phyloP scores from a whole-genome alignment of 192 early-diverging fungal genomes.

The Mortierella claussenii region DNA sequence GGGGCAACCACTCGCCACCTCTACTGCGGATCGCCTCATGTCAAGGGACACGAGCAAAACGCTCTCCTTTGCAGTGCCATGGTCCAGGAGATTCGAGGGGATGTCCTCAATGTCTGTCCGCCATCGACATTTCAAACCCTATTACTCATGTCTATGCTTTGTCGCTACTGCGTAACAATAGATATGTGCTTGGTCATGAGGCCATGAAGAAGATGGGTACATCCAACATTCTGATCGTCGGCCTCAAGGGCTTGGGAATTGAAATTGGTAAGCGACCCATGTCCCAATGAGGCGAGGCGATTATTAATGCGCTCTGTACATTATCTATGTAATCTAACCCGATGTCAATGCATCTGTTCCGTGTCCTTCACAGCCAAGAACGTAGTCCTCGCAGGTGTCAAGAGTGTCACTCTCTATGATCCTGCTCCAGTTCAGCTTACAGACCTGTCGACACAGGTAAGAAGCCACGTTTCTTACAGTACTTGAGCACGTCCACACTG shows the following conservation, averaged over 20 bases:
- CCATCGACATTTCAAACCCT: too few relatives aligned
- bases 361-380: conserved; percentile 85
- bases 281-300: too few relatives aligned
- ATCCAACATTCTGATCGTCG: conserved; percentile 96
- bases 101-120: too few relatives aligned
- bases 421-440: conserved; percentile 74
- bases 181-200: conserved; percentile 91
- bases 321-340: not conserved
- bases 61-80: too few relatives aligned
- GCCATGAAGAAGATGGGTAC: conserved; percentile 98
- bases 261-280: conserved; percentile 85
- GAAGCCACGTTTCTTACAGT: too few relatives aligned
- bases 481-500: too few relatives aligned
- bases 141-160: too few relatives aligned
- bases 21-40: conserved; percentile 41
- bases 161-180: conserved; percentile 41
- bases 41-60: too few relatives aligned
- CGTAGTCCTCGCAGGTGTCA: conserved; percentile 97
- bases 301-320: not conserved
- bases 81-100: too few relatives aligned
- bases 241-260: conserved; percentile 95
- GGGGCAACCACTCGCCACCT: too few relatives aligned
- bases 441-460: conserved; percentile 92
- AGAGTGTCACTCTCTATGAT: conserved; percentile 97
- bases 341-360: too few relatives aligned